Base-by-base conservation (phyloP, 257 asterid genomes). In the Plantago major region DNA sequence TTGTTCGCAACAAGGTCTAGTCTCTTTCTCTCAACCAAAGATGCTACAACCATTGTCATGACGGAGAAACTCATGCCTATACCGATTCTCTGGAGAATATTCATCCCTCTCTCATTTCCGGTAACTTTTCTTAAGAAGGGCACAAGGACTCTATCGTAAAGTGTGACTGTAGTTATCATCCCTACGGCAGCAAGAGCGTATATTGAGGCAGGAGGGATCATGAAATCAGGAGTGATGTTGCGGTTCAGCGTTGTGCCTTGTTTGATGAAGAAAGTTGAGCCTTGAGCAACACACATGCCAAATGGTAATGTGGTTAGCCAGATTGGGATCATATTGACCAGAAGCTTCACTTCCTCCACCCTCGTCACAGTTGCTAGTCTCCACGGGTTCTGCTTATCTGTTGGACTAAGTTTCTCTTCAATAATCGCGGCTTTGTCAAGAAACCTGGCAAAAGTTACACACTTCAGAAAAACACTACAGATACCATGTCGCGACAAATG, bases 341-440 rank as follows among this genome's bases (percentile, higher is more conserved):
- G 46, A 1, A 84, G 85, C 66, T 89, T 89, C 22, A 82, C 17
- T 57, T 89, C 97, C 55, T 86, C 97, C 52, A 89, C 88, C 46
- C 75, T 47, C 2, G 95, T 84, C 1, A 87, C 85, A 0, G 90
- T 78, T 46, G 89, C 46, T 0, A 84, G 66, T 54, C 74, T 69
- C 97, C 95, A 87, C 11, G 92, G 88, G 18, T 70, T 70, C 11
- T 50, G 77, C 1, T 60, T 68, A 58, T 46, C 80, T 46, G 43
- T 37, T 3, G 72, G 42, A 33, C 13, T 63, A 17, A 65, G 66
- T 7, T 52, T 33, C 13, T 76, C 88, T 37, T 81, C 84, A 0
- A 81, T 17, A 1, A 89, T 83, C 11, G 96, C 96, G 13, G 99
- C 97, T 67, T 76, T 92, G 72, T 92, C 97, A 0, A 92, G 84